A percentile compares a stretch with the other conserved stretches of the same genome.
These are phyloP conservation scores for Geranomyces variabilis DNA, from an alignment of 192 early-diverging fungal genomes.

Conservation along the genomic window DNA sequence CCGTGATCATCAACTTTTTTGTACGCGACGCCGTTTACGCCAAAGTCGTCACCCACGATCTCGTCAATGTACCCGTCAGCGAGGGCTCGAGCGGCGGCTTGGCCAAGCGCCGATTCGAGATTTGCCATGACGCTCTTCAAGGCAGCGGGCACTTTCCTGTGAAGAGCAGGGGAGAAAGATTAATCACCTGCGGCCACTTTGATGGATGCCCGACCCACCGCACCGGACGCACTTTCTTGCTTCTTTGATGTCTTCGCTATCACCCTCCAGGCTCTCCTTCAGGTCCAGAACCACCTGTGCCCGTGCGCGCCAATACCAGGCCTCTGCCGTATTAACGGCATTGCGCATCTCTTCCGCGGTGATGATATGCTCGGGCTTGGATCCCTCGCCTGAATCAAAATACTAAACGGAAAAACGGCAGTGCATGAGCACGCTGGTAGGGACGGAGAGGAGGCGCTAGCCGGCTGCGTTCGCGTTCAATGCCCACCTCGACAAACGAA, in stretches of 20 bases:
- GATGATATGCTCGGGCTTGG: conserved; percentile 38
- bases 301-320: conserved; percentile 65
- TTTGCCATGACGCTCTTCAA: conserved; percentile 55
- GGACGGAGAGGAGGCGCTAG: neutral
- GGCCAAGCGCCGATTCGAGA: conserved; percentile 52
- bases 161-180: neutral
- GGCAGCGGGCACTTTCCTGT: conserved; percentile 45
- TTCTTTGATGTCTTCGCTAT: conserved; percentile 20
- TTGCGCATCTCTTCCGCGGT: conserved; percentile 28
- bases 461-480: neutral
- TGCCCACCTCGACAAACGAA: conserved; percentile 47
- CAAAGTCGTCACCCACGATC: conserved; percentile 53
- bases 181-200: neutral
- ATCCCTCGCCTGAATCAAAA: conserved; percentile 38
- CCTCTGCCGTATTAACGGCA: conserved; percentile 54
- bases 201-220: neutral
- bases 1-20: conserved; percentile 32
- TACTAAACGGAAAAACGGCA: conserved; percentile 34
- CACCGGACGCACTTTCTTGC: conserved; percentile 6
- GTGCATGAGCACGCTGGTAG: neutral
- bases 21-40: conserved; percentile 40
- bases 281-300: conserved; percentile 61
- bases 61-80: conserved; percentile 45
- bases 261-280: conserved; percentile 41
- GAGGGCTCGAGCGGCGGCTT: conserved; percentile 48